Conservation (phyloP, 1,139 yeast species). For the Magnusiomyces fungicola region DNA sequence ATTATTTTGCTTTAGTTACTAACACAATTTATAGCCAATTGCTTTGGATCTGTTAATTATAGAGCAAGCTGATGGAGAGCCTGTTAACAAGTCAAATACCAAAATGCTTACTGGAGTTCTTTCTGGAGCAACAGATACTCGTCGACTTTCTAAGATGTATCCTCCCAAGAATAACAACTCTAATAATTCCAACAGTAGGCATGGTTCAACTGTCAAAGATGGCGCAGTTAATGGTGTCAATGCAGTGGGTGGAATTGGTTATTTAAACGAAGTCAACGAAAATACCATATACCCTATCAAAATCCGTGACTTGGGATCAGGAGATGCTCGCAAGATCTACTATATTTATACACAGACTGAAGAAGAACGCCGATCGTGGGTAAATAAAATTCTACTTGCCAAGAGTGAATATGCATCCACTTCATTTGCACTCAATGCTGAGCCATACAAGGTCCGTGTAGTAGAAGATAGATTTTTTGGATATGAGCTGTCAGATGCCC, state of each 20-base stretch:
- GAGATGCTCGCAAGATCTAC: constrained; percentile 36
- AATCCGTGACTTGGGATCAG: constrained; percentile 41
- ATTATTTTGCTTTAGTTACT: constrained; percentile 13
- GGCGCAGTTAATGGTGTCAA: not conserved
- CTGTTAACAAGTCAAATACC: constrained; percentile 29
- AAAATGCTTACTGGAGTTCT: constrained; percentile 22
- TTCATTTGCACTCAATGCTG: constrained; percentile 38
- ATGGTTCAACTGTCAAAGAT: not conserved
- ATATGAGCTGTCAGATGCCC: constrained; percentile 50
- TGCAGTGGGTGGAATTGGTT: not conserved
- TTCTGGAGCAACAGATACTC: constrained; percentile 13
- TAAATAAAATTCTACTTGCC: constrained; percentile 46
- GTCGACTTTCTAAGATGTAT: constrained; percentile 12
- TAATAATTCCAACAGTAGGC: not conserved
- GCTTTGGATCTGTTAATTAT: constrained; percentile 36
- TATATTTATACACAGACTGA: constrained; percentile 51
- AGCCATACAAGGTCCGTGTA: constrained; percentile 49
- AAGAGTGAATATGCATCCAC: constrained; percentile 46
- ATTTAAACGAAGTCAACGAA: constrained; percentile 18
- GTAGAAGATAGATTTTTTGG: constrained; percentile 59
- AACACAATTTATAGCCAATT: constrained; percentile 29
- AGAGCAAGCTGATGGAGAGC: constrained; percentile 31
- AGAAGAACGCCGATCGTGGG: constrained; percentile 41
- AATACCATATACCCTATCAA: constrained; percentile 40
- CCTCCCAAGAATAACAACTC: constrained; percentile 2